phyloP scores from a whole-genome alignment of 2,329 filamentous ascomycete genomes.

The Curvularia sp. region DNA sequence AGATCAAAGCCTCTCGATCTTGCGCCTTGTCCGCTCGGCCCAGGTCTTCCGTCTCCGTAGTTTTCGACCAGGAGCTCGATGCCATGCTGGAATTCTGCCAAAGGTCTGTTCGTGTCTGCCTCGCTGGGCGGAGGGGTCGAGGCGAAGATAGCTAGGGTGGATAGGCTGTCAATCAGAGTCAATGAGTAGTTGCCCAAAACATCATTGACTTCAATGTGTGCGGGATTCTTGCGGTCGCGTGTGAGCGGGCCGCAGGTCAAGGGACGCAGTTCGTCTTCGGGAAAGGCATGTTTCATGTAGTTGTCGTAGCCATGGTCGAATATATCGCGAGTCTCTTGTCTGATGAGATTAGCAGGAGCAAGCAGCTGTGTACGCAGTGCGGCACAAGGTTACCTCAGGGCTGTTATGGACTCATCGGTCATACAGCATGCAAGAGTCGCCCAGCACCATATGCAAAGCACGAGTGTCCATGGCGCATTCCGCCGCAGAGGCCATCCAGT shows the following conservation, averaged over 20 bases:
- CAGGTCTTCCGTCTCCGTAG: slow-evolving; percentile 83
- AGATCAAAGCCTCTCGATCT: slow-evolving; percentile 86
- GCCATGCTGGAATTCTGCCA: slow-evolving; percentile 76
- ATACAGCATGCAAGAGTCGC: slow-evolving; percentile 52
- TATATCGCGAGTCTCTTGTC: slow-evolving; percentile 68
- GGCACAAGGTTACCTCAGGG: slow-evolving; percentile 44
- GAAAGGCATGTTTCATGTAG: slow-evolving; percentile 93
- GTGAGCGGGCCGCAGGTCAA: slow-evolving; percentile 84
- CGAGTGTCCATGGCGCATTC: slow-evolving; percentile 41
- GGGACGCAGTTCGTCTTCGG: slow-evolving; percentile 92
- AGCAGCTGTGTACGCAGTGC: not conserved
- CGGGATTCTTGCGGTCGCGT: slow-evolving; percentile 79
- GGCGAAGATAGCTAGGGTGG: slow-evolving; percentile 89
- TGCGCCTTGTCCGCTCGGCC: slow-evolving; percentile 72
- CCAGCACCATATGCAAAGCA: slow-evolving; percentile 44
- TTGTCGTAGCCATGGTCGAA: slow-evolving; percentile 98
- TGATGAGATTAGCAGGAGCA: slow-evolving; percentile 28
- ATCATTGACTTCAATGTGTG: slow-evolving; percentile 88
- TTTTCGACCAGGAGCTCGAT: slow-evolving; percentile 76
- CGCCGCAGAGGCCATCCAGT: slow-evolving; percentile 41
- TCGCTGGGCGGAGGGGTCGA: slow-evolving; percentile 68
- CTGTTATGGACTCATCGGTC: slow-evolving; percentile 53
- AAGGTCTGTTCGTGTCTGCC: slow-evolving; percentile 61
- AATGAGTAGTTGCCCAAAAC: slow-evolving; percentile 96
- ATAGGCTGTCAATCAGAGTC: slow-evolving; percentile 93